Evolutionary conservation across 129 eudicot species (phyloP).

Genomic region (Helichrysum umbraculigerum): DNA sequence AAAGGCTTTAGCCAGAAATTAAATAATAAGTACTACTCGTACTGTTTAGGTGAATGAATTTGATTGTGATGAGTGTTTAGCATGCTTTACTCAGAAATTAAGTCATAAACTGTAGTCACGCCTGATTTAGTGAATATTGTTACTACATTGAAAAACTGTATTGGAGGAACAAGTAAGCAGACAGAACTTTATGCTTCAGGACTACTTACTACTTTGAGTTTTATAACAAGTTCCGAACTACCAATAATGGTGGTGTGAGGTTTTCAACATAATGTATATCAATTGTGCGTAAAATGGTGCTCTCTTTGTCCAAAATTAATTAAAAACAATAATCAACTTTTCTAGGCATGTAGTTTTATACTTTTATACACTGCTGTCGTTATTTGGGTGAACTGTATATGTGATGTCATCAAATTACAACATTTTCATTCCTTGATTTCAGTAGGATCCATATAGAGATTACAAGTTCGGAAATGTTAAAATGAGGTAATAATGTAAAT

Average conservation of each 20-base stretch:
- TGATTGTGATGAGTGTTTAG: neutral
- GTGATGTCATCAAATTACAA: neutral
- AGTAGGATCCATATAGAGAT: neutral
- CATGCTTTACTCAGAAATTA: neutral
- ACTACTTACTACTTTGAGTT: constrained; percentile 5
- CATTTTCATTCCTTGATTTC: neutral
- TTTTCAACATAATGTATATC: constrained; percentile 10
- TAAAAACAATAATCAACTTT: neutral
- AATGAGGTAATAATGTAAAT: constrained; percentile 11
- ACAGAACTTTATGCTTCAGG: neutral
- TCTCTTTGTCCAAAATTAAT: neutral
- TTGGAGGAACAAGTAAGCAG: constrained; percentile 1
- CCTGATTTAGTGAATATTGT: constrained; percentile 3
- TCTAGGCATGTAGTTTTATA: neutral
- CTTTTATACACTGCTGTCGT: neutral
- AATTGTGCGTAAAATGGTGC: constrained; percentile 4
- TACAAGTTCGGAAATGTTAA: neutral
- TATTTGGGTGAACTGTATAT: neutral
- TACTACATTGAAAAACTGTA: neutral
- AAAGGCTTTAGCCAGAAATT: neutral
- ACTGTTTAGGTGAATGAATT: neutral
- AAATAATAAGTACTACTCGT: neutral
- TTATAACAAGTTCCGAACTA: neutral
- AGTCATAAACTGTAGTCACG: neutral
- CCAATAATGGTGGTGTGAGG: constrained; percentile 7